Evolutionary conservation across 768 basidiomycete genomes (phyloP).

Genomic region (Mycena chlorophos): DNA sequence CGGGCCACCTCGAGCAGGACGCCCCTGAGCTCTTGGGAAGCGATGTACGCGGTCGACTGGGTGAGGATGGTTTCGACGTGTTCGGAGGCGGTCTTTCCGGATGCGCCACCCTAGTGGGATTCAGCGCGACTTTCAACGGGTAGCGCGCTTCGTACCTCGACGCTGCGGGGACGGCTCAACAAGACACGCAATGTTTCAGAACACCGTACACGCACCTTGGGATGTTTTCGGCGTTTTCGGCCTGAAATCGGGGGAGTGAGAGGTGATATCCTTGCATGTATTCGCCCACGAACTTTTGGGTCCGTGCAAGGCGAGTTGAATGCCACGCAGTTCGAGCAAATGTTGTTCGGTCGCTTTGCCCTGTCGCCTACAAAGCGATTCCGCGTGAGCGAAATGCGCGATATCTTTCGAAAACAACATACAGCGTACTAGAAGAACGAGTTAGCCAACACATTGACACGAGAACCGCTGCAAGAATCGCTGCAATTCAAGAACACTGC

Average conservation of each 20-base stretch:
- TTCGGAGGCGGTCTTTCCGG: background rate
- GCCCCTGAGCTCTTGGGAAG: background rate
- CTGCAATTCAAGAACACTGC: too few relatives aligned
- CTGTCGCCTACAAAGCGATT: background rate
- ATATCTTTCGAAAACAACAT: background rate
- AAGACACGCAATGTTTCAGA: background rate
- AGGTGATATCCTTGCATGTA: background rate
- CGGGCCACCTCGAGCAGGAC: background rate
- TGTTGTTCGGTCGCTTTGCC: background rate
- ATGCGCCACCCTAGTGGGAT: background rate
- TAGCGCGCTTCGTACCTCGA: background rate
- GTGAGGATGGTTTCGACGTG: background rate
- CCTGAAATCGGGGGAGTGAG: background rate
- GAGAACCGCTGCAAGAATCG: background rate
- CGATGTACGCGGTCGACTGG: background rate
- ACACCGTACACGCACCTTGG: background rate
- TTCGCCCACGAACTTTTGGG: background rate
- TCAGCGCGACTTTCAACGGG: background rate
- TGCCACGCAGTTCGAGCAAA: background rate
- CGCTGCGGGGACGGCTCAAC: background rate
- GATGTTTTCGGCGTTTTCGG: background rate
- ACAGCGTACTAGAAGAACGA: background rate
- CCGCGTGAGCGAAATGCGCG: background rate
- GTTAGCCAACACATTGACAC: background rate
- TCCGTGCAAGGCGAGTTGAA: slow-evolving; percentile 1